Evolutionary conservation across 495 filamentous ascomycete species (phyloP), one percentile per base, ranked within the genome.

Genomic region (Penicillium coffeae): DNA sequence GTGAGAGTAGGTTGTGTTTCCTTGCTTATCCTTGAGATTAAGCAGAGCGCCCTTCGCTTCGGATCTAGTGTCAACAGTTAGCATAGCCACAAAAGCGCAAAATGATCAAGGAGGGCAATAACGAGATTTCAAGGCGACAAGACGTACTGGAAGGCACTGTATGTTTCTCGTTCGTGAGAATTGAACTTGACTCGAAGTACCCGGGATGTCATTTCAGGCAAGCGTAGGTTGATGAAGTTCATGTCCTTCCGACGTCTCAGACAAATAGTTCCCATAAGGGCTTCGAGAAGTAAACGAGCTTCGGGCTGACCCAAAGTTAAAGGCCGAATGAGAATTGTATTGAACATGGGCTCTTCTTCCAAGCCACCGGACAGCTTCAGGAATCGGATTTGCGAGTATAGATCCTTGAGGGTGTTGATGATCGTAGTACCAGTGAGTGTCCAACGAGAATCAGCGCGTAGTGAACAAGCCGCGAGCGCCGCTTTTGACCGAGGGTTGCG

Each of bases 201-300:
- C 45, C 87, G 90, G 58, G 91, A 90, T 0, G 83, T 85, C 48
- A 93, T 79, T 8, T 82, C 69, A 0, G 91, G 90, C 1, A 96
- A 76, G 41, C 83, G 83, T 10, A 96, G 69, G 53, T 96, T 88
- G 37, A 96, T 76, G 51, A 95, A 95, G 8, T 76, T 77, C 90
- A 96, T 95, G 45, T 90, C 84, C 66, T 96, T 96, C 54, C 84
- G 83, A 20, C 91, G 81, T 32, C 91, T 79, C 18, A 96, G 74
- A 56, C 88, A 95, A 21, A 95, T 77, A n/a, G 86, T 87, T 6
- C 71, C 73, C 81, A 94, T 93, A 37, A 96, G 71, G 2, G 82
- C 77, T 57, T 91, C 87, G 12, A 95, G 74, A 14, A 94, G 66
- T 14, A 75, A 61, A 35, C 79, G 83, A 16, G 85, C 83, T 32